Evolutionary conservation across 2,329 filamentous ascomycete genomes (phyloP), one percentile per base, ranked within the genome.

Genomic region (Orbilia quercus): DNA sequence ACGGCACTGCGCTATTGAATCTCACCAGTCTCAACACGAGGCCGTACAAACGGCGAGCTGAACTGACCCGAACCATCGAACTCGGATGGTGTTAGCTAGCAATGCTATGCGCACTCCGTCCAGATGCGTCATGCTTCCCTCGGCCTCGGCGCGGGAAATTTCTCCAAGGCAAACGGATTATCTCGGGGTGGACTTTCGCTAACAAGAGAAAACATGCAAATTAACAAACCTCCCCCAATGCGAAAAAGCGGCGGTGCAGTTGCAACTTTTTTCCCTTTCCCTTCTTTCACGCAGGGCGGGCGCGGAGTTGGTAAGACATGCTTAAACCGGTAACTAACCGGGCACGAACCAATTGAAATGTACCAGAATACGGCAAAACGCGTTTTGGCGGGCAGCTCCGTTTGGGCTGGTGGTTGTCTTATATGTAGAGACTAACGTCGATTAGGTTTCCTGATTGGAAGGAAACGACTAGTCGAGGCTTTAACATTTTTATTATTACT

Each of bases 81-180:
- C 3, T 2, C 9, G 3, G 20, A 20, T 5, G n/a, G 18, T 2
- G 7, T 7, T 9, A 45, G 36, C 6, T 14, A 54, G n/a, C n/a
- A 23, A 54, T 54, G 20, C n/a, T 16, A 51, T n/a, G 16, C 5
- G 6, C 12, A 54, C 31, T 38, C 50, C 31, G 50, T 54, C 34
- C 50, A 12, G 34, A 36, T 54, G 50, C 50, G 50, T 38, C 6
- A 31, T 18, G 16, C 16, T 36, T 16, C 18, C 12, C 2, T 7
- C 9, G 18, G 9, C 34, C 18, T 34, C 42, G 40, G 55, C 14
- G 23, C 36, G n/a, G 5, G 28, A 9, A 59, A 62, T n/a, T n/a
- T n/a, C n/a, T n/a, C n/a, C n/a, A 60, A 47, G 64, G 55, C 55
- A 62, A n/a, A 69, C 64, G 64, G 64, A 69, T 62, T 60, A 69